phyloP scores from a whole-genome alignment of 305 asterid species.

The Fraxinus baroniana region DNA sequence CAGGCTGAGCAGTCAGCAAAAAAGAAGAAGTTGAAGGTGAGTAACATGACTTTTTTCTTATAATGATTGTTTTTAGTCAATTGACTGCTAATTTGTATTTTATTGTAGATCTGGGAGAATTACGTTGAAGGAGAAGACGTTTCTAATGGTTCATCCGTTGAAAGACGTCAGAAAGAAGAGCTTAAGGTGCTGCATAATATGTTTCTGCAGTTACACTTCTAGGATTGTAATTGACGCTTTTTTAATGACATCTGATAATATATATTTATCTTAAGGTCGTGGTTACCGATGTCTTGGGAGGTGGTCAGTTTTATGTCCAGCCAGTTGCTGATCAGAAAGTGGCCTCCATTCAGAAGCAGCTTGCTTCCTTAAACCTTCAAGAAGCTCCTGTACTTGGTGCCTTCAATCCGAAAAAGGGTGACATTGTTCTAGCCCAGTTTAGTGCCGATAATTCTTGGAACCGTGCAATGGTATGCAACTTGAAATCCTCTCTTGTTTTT shows the following conservation, averaged over 20 bases:
- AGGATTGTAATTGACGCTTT: too few species aligned
- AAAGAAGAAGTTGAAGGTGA: constrained; percentile 85
- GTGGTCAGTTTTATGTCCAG: constrained; percentile 91
- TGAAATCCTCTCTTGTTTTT: not conserved
- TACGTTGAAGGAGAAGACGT: constrained; percentile 89
- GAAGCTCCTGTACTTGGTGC: constrained; percentile 86
- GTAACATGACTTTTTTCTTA: constrained; percentile 11
- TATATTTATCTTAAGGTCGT: constrained; percentile 48
- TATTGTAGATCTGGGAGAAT: constrained; percentile 80
- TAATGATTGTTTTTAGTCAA: not conserved
- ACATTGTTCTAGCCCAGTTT: constrained; percentile 80
- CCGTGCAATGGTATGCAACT: constrained; percentile 77
- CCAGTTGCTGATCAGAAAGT: constrained; percentile 82
- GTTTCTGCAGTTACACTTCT: not conserved
- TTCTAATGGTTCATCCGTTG: constrained; percentile 54
- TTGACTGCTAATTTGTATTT: constrained; percentile 11
- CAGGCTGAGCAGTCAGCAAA: constrained; percentile 96
- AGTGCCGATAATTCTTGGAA: constrained; percentile 96
- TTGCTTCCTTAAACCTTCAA: constrained; percentile 69
- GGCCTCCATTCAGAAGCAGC: constrained; percentile 79
- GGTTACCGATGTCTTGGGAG: constrained; percentile 89
- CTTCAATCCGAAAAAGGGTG: constrained; percentile 90
- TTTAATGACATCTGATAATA: not conserved
- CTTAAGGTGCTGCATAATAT: constrained; percentile 52
- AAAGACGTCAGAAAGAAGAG: constrained; percentile 88